phyloP scores from a whole-genome alignment of 257 asterid species.

The Leonotis leonurus region DNA sequence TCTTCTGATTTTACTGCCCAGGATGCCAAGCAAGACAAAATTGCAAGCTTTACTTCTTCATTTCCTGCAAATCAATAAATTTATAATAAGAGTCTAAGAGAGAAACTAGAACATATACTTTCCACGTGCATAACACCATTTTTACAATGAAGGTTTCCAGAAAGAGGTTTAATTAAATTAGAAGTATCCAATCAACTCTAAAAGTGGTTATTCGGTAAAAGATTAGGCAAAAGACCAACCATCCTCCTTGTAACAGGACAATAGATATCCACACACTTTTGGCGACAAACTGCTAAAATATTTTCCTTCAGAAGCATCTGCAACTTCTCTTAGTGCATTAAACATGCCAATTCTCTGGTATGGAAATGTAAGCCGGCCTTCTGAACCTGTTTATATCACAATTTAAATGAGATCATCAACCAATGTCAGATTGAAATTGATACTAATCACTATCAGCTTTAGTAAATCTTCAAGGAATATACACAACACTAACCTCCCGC shows the following conservation, averaged over 20 bases:
- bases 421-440: conserved; percentile 4
- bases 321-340: conserved; percentile 67
- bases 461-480: neutral
- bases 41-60: conserved; percentile 91
- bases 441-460: neutral
- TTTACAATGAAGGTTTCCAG: conserved; percentile 1
- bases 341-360: conserved; percentile 93
- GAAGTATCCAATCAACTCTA: conserved; percentile 2
- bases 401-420: conserved; percentile 24
- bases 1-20: conserved; percentile 81
- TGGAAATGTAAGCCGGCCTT: conserved; percentile 96
- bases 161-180: conserved; percentile 1
- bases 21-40: conserved; percentile 65
- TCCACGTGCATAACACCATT: conserved; percentile 3
- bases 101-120: neutral
- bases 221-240: conserved; percentile 46
- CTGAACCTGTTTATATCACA: conserved; percentile 66
- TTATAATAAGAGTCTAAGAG: neutral
- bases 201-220: neutral
- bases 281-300: conserved; percentile 66
- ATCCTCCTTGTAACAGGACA: conserved; percentile 84
- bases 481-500: conserved; percentile 62
- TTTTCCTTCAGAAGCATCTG: conserved; percentile 92
- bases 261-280: conserved; percentile 60
- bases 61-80: conserved; percentile 55